phyloP scores from a whole-genome alignment of 148 eudicot species.

The Cornus controversa region DNA sequence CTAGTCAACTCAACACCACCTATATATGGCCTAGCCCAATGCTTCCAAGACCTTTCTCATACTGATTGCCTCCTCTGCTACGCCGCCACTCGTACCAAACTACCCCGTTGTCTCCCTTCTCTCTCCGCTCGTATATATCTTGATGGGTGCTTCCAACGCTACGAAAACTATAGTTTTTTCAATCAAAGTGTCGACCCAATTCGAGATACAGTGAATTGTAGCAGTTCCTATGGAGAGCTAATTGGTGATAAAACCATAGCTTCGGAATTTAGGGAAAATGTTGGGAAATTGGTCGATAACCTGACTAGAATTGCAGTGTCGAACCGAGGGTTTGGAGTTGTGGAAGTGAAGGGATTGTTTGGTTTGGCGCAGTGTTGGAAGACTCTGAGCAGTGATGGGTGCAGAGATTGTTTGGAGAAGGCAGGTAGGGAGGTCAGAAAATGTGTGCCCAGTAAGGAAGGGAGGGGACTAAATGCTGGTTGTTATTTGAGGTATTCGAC shows the following conservation, averaged over 20 bases:
- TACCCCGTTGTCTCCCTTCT: conserved; percentile 32
- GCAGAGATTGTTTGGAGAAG: conserved; percentile 45
- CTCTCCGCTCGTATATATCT: conserved; percentile 25
- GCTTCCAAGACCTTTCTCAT: conserved; percentile 23
- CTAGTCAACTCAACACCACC: not conserved
- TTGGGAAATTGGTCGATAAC: conserved; percentile 28
- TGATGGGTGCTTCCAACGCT: conserved; percentile 38
- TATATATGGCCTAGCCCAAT: conserved; percentile 28
- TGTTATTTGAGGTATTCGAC: conserved; percentile 62
- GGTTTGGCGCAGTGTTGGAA: conserved; percentile 67
- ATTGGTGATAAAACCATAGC: not conserved
- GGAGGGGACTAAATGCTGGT: conserved; percentile 47
- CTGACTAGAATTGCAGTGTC: conserved; percentile 27
- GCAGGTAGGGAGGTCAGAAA: conserved; percentile 26
- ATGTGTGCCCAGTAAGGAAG: conserved; percentile 48
- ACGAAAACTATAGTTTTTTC: conserved; percentile 26
- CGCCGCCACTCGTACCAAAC: conserved; percentile 31
- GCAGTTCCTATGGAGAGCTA: not conserved
- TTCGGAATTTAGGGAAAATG: conserved; percentile 21
- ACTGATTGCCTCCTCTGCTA: conserved; percentile 37
- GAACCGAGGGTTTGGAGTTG: conserved; percentile 28
- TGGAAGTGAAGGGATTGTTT: conserved; percentile 33
- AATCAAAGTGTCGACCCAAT: conserved; percentile 20
- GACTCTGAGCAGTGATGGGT: conserved; percentile 31
- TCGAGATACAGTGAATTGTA: conserved; percentile 35